These are phyloP conservation scores for Orbilia quercus DNA, from an alignment of 2,329 filamentous ascomycete genomes.

Conservation along the genomic window DNA sequence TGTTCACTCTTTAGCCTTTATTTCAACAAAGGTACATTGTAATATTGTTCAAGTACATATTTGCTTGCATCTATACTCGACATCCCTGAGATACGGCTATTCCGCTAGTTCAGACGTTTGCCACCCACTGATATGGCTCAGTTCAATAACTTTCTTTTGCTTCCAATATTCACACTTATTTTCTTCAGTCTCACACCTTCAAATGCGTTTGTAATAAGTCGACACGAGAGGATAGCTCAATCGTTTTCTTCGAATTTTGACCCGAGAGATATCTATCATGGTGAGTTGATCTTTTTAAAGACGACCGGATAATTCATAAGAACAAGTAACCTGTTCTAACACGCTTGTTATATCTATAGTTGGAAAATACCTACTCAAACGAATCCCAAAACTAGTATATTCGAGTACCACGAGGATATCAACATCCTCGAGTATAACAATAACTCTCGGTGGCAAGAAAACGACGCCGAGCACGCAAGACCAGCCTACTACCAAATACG, in stretches of 20 bases:
- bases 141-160: background rate
- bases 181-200: slow-evolving; percentile 16
- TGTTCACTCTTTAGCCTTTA: slow-evolving; percentile 28
- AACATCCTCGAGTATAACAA: slow-evolving; percentile 19
- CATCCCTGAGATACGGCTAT: background rate
- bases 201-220: slow-evolving; percentile 11
- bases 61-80: background rate
- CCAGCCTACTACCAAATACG: slow-evolving; percentile 26
- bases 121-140: slow-evolving; percentile 10
- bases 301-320: background rate
- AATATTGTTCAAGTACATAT: background rate
- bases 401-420: slow-evolving; percentile 26
- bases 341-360: slow-evolving; percentile 10
- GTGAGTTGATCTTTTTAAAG: background rate
- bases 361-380: slow-evolving; percentile 7
- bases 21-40: background rate
- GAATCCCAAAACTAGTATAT: slow-evolving; percentile 24
- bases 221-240: slow-evolving; percentile 3
- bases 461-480: slow-evolving; percentile 15
- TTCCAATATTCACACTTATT: slow-evolving; percentile 10
- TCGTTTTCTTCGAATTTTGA: background rate
- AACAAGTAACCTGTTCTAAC: background rate
- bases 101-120: slow-evolving; percentile 11
- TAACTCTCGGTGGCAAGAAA: slow-evolving; percentile 34
- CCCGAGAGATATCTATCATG: slow-evolving; percentile 4